Conservation (phyloP, 1,284 basidiomycete genomes). For the Cystobasidiaceae sp. region DNA sequence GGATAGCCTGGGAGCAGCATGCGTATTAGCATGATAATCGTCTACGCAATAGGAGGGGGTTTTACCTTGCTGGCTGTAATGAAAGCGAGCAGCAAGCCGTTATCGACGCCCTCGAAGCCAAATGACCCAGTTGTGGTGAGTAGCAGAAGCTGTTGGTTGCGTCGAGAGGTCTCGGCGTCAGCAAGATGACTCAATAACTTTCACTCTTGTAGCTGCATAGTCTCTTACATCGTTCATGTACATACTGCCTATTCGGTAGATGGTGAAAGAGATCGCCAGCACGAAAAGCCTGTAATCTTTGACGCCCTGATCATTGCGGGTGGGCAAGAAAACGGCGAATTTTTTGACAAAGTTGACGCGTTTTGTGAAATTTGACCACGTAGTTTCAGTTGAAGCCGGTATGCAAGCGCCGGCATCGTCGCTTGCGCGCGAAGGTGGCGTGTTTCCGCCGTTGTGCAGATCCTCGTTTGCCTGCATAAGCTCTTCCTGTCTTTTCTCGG, state of each 20-base stretch:
- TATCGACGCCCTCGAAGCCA: conserved; percentile 20
- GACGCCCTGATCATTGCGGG: not conserved
- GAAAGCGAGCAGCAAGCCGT: conserved; percentile 24
- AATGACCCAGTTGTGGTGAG: conserved; percentile 28
- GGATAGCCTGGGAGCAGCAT: not conserved
- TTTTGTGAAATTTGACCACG: not conserved
- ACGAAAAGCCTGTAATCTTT: conserved; percentile 26
- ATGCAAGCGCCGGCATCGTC: not conserved
- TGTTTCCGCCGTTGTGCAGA: not conserved
- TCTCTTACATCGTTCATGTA: conserved; percentile 29
- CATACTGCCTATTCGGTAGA: conserved; percentile 24
- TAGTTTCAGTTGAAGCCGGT: not conserved
- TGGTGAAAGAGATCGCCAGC: conserved; percentile 15
- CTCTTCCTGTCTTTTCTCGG: conserved; percentile 10
- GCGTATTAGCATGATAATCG: not conserved
- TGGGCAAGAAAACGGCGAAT: conserved; percentile 18
- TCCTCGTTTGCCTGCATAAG: conserved; percentile 28
- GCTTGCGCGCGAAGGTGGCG: not conserved
- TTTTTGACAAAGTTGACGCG: conserved; percentile 24
- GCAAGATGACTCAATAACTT: not conserved
- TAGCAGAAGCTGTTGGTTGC: conserved; percentile 10
- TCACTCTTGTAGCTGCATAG: not conserved
- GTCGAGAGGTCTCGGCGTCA: not conserved
- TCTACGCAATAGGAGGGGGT: not conserved
- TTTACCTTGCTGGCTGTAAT: conserved; percentile 22